Percentiles rank a stretch among this genome's conserved stretches.
Conservation (phyloP, 2,329 filamentous ascomycete species). For the Gaeumannomyces tritici region DNA sequence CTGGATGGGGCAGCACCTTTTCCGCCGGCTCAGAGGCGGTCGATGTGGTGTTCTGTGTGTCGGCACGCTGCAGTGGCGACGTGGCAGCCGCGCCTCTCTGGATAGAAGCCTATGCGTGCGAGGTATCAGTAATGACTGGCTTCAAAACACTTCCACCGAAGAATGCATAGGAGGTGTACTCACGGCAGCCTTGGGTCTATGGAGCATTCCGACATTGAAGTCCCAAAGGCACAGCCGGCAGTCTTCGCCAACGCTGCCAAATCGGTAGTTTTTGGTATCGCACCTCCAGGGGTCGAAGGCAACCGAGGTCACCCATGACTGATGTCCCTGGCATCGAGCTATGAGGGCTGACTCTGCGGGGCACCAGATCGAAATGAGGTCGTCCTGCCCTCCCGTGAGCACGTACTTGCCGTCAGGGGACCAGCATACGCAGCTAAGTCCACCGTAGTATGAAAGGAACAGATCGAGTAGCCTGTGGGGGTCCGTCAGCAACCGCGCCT, state of each 20-base stretch:
- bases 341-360: conserved; percentile 75
- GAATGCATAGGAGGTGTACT: conserved; percentile 22
- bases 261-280: conserved; percentile 89
- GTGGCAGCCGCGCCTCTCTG: conserved; percentile 10
- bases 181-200: conserved; percentile 70
- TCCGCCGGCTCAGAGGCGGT: conserved; percentile 40
- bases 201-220: conserved; percentile 94
- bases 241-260: conserved; percentile 93
- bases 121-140: not conserved
- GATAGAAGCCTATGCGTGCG: not conserved
- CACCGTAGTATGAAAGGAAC: conserved; percentile 88
- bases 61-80: conserved; percentile 43
- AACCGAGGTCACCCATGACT: conserved; percentile 89
- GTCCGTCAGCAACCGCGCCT: not conserved
- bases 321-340: conserved; percentile 87
- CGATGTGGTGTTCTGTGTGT: conserved; percentile 50
- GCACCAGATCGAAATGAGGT: conserved; percentile 93
- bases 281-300: conserved; percentile 97
- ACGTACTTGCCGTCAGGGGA: conserved; percentile 95
- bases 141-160: not conserved
- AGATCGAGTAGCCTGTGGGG: conserved; percentile 64
- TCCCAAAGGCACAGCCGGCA: conserved; percentile 89
- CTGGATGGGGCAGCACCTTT: conserved; percentile 50
- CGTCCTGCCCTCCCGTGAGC: conserved; percentile 89
- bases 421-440: conserved; percentile 90